Evolutionary conservation across 1,284 basidiomycete genomes (phyloP).

Genomic region (Macrocystidia cucumis): DNA sequence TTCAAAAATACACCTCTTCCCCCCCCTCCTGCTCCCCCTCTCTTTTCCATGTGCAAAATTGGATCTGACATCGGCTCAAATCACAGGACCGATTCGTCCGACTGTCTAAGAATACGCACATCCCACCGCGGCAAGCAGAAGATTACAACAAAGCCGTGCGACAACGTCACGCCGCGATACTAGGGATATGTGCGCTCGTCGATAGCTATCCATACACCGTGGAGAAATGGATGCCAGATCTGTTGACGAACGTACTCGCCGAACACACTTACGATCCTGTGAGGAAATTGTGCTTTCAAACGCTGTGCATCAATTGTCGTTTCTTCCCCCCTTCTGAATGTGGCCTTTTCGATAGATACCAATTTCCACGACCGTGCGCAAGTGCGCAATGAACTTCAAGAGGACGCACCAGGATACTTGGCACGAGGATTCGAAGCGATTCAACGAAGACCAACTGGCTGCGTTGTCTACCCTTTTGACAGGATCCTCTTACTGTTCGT

Average conservation of each 20-base stretch:
- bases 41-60: neutral
- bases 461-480: constrained; percentile 66
- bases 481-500: constrained; percentile 69
- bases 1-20: constrained; percentile 3
- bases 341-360: constrained; percentile 39
- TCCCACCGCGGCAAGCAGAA: constrained; percentile 49
- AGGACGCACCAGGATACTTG: constrained; percentile 80
- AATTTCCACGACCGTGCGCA: constrained; percentile 65
- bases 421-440: constrained; percentile 75
- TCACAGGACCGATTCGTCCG: constrained; percentile 60
- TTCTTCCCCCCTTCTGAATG: constrained; percentile 3
- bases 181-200: constrained; percentile 74
- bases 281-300: constrained; percentile 18
- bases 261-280: constrained; percentile 80
- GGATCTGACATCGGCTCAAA: constrained; percentile 1
- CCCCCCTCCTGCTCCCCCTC: constrained; percentile 1
- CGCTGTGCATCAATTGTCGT: too few relatives aligned
- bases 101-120: constrained; percentile 49
- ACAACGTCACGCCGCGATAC: constrained; percentile 70
- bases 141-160: constrained; percentile 58
- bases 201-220: constrained; percentile 83
- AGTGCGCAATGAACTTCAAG: constrained; percentile 70
- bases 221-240: constrained; percentile 78
- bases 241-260: constrained; percentile 64
- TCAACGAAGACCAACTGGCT: constrained; percentile 65